Evolutionary conservation across 805 yeast species (phyloP).

Genomic region (Isabelozyma pseudorhagii): DNA sequence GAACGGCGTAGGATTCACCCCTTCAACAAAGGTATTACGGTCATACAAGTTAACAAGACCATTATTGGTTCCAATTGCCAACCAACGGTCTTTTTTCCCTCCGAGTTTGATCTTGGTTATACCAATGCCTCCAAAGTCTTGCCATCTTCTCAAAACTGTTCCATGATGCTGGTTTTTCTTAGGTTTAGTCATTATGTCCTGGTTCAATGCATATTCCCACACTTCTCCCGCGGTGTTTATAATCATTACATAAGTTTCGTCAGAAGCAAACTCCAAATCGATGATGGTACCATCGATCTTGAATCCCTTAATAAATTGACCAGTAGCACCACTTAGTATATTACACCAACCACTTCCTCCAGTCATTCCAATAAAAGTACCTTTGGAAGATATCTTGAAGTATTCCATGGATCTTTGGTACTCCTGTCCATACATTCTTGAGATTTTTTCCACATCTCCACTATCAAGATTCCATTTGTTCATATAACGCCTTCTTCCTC

Average conservation of each 20-base stretch:
- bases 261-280: slow-evolving; percentile 69
- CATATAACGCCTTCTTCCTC: slow-evolving; percentile 90
- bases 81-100: slow-evolving; percentile 67
- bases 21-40: slow-evolving; percentile 28
- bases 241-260: slow-evolving; percentile 45
- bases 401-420: slow-evolving; percentile 85
- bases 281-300: slow-evolving; percentile 84
- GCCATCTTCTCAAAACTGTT: slow-evolving; percentile 66
- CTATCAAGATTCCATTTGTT: slow-evolving; percentile 80
- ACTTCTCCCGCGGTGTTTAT: slow-evolving; percentile 81
- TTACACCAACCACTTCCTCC: slow-evolving; percentile 94
- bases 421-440: slow-evolving; percentile 91
- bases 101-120: slow-evolving; percentile 75
- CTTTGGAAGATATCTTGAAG: slow-evolving; percentile 73
- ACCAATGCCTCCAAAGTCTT: slow-evolving; percentile 82
- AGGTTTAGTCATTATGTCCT: slow-evolving; percentile 11
- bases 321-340: slow-evolving; percentile 67
- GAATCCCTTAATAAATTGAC: slow-evolving; percentile 85
- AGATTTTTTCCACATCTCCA: slow-evolving; percentile 77
- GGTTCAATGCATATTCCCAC: slow-evolving; percentile 66
- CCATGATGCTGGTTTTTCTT: slow-evolving; percentile 17
- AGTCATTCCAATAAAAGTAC: slow-evolving; percentile 65
- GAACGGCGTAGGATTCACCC: slow-evolving; percentile 43
- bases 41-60: slow-evolving; percentile 92
- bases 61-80: slow-evolving; percentile 84